Evolutionary conservation across 148 eudicot genomes (phyloP), one percentile per base, ranked within the genome.

Genomic region (Rheum nobile): DNA sequence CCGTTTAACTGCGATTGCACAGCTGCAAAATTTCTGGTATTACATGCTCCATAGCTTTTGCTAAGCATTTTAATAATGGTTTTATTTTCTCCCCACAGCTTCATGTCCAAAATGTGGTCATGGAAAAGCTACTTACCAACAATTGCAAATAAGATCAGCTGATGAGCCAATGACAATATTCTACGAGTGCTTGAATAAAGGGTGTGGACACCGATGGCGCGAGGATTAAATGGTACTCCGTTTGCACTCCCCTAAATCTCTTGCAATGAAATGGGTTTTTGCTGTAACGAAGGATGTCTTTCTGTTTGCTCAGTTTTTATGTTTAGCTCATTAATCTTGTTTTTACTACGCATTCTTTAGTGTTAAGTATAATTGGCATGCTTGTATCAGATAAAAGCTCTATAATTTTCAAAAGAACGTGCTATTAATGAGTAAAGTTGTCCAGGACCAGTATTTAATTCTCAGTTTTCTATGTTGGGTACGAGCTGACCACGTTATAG

Each of bases 141-240:
- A 93, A 77, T 28, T 68, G 77, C 98, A 93, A 78, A 90, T 77
- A 54, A 83, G 98, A 77, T 93, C 98, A 38, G 90, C 96, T 52
- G 98, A 90, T 79, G 98, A 93, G 77, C 93, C 96, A 7, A 85
- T 85, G 90, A 83, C 98, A 19, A 84, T 80, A 75, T 85, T 86
- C 67, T 90, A 86, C 81, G 77, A 29, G 69, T 93, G 98, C 81
- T 48, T 83, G 74, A 81, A 82, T 22, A 81, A 79, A 71, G 72
- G 32, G 1, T 93, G 98, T 54, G 78, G 83, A 46, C 76, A 84
- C 71, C 72, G 71, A 1, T 92, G 98, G 98, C 77, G 81, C 6
- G 96, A 92, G 75, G 86, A 87, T 77, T 92, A 78, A 72, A 52
- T 12, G 67, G 34, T 28, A 57, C 29, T 54, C 28, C 4, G 12